Percentiles rank a stretch among this genome's conserved stretches.
Conservation (phyloP, 164 flowering plant species). For the Akebia trifoliata region DNA sequence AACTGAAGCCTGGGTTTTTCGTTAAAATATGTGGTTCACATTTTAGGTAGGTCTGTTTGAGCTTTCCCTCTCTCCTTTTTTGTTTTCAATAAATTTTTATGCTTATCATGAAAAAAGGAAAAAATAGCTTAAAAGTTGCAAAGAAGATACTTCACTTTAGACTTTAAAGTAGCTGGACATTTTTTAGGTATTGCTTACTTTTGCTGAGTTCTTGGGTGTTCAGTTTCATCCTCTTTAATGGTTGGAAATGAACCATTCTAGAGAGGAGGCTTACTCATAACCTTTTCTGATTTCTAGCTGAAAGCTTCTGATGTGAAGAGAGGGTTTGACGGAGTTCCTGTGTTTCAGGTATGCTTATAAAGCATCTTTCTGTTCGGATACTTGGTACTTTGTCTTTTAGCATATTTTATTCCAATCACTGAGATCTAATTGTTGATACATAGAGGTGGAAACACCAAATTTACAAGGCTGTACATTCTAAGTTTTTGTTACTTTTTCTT, state of each 20-base stretch:
- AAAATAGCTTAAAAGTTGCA: no score
- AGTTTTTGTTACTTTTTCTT: no score
- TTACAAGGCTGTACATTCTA: no score
- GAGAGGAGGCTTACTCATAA: conserved; percentile 7
- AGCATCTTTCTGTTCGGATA: conserved; percentile 1
- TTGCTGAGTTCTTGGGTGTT: background rate
- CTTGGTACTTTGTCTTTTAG: background rate
- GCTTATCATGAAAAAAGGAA: no score
- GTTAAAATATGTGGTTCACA: no score
- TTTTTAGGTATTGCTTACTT: background rate
- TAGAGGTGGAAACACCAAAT: no score
- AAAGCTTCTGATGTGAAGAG: conserved; percentile 50
- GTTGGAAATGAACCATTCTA: conserved; percentile 1
- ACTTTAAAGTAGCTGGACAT: no score
- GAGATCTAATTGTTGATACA: background rate
- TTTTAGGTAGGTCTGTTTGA: no score
- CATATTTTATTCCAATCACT: background rate
- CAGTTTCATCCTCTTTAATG: background rate
- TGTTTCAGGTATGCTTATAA: conserved; percentile 66
- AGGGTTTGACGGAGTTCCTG: conserved; percentile 97
- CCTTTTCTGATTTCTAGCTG: conserved; percentile 42
- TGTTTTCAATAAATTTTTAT: no score
- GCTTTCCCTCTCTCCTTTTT: no score
- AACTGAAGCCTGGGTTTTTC: no score
- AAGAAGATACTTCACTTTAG: no score